Conservation (phyloP, 1,139 yeast genomes). For the Pichiaceae sp. region DNA sequence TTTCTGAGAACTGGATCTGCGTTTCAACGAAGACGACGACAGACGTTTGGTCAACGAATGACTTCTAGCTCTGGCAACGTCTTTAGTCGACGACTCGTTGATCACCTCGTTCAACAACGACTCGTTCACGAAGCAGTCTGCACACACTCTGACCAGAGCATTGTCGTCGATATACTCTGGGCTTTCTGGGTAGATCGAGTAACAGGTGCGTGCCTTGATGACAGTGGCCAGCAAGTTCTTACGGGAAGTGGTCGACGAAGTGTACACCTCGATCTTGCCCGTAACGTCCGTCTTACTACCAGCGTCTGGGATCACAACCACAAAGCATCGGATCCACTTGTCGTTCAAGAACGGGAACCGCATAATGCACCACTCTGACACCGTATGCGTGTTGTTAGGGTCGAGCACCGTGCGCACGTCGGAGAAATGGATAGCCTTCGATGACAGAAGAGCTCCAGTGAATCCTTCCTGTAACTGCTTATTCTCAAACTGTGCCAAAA, state of each 20-base stretch:
- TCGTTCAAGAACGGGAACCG: conserved; percentile 47
- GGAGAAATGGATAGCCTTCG: conserved; percentile 44
- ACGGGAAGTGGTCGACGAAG: conserved; percentile 33
- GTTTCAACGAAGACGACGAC: conserved; percentile 15
- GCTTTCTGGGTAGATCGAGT: conserved; percentile 48
- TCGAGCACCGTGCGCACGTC: conserved; percentile 46
- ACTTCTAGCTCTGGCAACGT: conserved; percentile 11
- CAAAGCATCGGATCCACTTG: conserved; percentile 45
- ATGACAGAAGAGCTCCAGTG: conserved; percentile 47
- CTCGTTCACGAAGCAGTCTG: conserved; percentile 40
- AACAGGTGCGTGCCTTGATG: conserved; percentile 32
- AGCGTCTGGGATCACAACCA: conserved; percentile 33
- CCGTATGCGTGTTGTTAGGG: conserved; percentile 34
- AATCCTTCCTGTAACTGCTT: conserved; percentile 45
- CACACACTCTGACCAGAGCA: conserved; percentile 43
- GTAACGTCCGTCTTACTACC: conserved; percentile 18
- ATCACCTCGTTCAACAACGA: conserved; percentile 15
- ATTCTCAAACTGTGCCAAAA: conserved; percentile 41
- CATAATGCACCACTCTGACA: conserved; percentile 49
- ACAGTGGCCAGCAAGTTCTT: conserved; percentile 34
- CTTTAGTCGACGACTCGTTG: conserved; percentile 12
- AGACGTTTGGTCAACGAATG: conserved; percentile 12
- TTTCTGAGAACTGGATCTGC: conserved; percentile 11
- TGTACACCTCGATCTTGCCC: conserved; percentile 45
- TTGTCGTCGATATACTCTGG: conserved; percentile 45